Evolutionary conservation across 73 alveolate genomes (phyloP), one percentile per base, ranked within the genome.

Genomic region (Breviolum minutum): DNA sequence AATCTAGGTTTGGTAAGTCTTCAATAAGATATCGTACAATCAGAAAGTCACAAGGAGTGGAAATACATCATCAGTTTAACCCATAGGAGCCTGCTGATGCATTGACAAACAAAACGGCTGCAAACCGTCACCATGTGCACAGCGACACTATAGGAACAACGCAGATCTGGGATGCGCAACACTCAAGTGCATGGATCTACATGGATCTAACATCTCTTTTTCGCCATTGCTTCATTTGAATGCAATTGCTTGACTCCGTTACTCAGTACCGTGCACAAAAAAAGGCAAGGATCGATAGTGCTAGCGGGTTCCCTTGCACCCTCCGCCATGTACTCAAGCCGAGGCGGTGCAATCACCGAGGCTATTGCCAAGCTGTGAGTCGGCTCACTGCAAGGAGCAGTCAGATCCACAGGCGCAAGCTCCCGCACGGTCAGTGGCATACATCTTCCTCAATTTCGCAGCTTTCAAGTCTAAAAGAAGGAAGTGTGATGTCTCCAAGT

Each of bases 371-470:
- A 60, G 19, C 73, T 60, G 27, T 20, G 63, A 9, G 69, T 5
- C 73, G 54, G 54, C 54, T 40, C 61, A 92, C 80, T 92, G 97
- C 64, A 92, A 64, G 27, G 90, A 30, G 97, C 97, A 92, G 11
- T 73, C 95, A 32, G 94, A 30, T 66, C 66, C 97, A 26, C 97
- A 92, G 77, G 90, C 97, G 71, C 97, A 92, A n/a, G 48, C 81
- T 74, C 97, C 97, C 13, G 97, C 97, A 27, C 64, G 26, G 79
- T 92, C 97, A n/a, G 97, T 68, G n/a, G 97, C 97, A 61, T 19
- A 92, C 26, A 17, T 27, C 79, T 92, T 92, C 97, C 97, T 92
- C 26, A 82, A 30, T 6, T 24, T 24, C 19, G 79, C 64, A 40
- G 22, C 62, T 9, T 26, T 20, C 48, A 64, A 16, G 11, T 66